Base-by-base conservation (phyloP, 2,329 filamentous ascomycete species). In the Fusarium agapanthi region DNA sequence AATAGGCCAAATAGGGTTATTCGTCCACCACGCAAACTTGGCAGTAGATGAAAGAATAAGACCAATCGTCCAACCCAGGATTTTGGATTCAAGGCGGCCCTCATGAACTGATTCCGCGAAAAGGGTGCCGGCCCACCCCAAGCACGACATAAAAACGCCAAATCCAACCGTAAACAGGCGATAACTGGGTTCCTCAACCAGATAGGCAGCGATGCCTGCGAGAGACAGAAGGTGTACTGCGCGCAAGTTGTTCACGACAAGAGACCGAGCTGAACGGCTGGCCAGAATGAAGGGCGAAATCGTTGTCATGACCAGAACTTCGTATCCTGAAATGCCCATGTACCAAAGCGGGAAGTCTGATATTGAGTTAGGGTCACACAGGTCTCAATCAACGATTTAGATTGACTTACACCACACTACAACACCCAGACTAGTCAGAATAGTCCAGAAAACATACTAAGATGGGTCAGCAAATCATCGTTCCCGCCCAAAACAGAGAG, bases 301-400 rank as follows among this genome's bases (percentile, higher is more conserved):
- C 7, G 94, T 95, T 55, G 88, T 89, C 90, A 98, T 92, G 78
- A 99, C 91, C 74, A 97, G 87, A 47, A 91, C 92, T 83, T 99
- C 96, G 79, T 96, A 99, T 71, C 96, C 96, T 8, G 95, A 98
- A 68, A 99, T 97, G 34, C 96, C 96, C 96, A 99, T 99, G 81
- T 98, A 91, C 96, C 96, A 99, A 16, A 99, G 89, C 20, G 96
- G 96, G 81, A 99, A 99, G 82, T 97, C 92, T 94, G 55, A 44
- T 48, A 30, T 48, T 22, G 59, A 50, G 57, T 80, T 50, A 79
- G 76, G 41, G 34, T 47, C 20, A 38, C 15, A 20, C 34, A 55
- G 16, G 35, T 53, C 9, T 65, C n/a, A 50, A 55, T 35, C 34
- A 40, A 35, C 28, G 26, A 55, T 40, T 24, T 15, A 50, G 32